A percentile compares a stretch with the other conserved stretches of the same genome.
Evolutionary conservation across 331 rosid genomes (phyloP).

Genomic region (Quercus tomentella): DNA sequence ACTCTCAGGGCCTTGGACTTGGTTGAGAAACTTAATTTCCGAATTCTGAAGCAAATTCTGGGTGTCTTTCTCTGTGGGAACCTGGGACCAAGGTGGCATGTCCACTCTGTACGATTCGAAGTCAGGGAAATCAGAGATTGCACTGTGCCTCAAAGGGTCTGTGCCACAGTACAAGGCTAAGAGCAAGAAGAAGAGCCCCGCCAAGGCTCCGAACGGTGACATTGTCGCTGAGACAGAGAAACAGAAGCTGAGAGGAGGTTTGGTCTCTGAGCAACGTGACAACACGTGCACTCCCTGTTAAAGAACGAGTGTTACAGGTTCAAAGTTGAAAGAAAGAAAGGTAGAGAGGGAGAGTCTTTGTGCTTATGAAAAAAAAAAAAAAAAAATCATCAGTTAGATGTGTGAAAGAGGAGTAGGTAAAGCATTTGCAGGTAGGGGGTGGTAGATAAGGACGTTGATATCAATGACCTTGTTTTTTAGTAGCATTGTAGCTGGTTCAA

Average conservation of each 20-base stretch:
- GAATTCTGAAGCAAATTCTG: constrained; percentile 72
- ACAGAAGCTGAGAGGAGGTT: neutral
- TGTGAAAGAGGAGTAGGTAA: no score
- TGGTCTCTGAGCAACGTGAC: neutral
- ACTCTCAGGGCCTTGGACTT: constrained; percentile 92
- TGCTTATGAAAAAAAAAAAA: no score
- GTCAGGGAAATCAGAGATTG: constrained; percentile 60
- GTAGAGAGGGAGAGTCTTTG: no score
- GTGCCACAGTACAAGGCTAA: constrained; percentile 67
- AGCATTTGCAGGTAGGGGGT: no score
- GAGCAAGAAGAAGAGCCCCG: constrained; percentile 37
- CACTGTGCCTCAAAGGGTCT: constrained; percentile 73
- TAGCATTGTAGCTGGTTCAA: no score
- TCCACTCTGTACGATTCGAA: constrained; percentile 42
- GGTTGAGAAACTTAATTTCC: constrained; percentile 64
- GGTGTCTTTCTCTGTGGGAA: constrained; percentile 53
- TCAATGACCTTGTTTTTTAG: no score
- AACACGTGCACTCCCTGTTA: no score
- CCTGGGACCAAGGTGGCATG: constrained; percentile 52
- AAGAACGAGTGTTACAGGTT: no score
- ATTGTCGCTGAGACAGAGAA: constrained; percentile 15
- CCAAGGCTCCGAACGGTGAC: constrained; percentile 28
- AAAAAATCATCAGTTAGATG: no score
- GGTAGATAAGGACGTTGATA: no score
- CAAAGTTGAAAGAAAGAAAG: no score